Evolutionary conservation across 495 filamentous ascomycete species (phyloP).

Genomic region (Neurospora terricola): DNA sequence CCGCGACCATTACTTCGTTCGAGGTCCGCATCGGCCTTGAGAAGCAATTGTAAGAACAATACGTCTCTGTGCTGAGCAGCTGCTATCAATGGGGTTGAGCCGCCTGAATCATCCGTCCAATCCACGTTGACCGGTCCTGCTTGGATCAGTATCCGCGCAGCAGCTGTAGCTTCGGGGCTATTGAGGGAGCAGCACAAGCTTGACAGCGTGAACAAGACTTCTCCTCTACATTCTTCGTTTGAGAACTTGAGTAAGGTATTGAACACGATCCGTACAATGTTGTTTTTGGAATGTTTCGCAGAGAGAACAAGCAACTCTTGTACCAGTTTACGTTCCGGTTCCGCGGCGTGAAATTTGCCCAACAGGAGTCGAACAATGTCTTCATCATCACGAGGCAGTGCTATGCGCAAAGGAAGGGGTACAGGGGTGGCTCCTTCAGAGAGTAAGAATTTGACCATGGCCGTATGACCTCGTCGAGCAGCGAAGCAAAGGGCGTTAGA

Average conservation of each 20-base stretch:
- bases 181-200: too few species aligned
- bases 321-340: too few species aligned
- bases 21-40: neutral
- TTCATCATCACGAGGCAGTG: too few species aligned
- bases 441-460: neutral
- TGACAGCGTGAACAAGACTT: neutral
- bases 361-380: too few species aligned
- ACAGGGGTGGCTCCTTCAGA: neutral
- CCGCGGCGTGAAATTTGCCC: too few species aligned
- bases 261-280: neutral
- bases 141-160: neutral
- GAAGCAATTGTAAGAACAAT: neutral
- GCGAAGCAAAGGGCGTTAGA: neutral
- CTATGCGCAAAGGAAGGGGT: too few species aligned
- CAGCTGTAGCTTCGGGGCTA: neutral
- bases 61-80: neutral
- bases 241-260: neutral
- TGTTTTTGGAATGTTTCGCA: neutral
- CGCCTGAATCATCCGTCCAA: neutral
- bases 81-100: neutral
- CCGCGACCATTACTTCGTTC: neutral
- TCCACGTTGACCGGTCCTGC: neutral
- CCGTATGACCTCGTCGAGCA: neutral
- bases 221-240: neutral
- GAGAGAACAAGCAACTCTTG: neutral